Evolutionary conservation across 163 green algal species (phyloP), one percentile per base, ranked within the genome.

Genomic region (Chlamydomonas reinhardtii): DNA sequence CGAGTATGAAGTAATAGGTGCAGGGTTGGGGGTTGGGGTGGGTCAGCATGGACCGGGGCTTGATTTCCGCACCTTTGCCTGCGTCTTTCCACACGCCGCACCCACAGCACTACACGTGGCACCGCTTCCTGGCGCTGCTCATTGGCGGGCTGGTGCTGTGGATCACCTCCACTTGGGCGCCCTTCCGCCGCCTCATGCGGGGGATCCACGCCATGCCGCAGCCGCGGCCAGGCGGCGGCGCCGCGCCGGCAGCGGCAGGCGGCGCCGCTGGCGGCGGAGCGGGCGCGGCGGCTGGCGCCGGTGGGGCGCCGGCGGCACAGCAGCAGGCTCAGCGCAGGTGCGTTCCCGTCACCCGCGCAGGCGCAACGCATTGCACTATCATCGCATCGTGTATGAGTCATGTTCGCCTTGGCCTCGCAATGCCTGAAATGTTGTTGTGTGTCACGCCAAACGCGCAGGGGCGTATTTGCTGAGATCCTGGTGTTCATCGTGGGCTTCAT

Each of bases 401-500:
- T n/a, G n/a, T n/a, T n/a, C n/a, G n/a, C n/a, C n/a, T n/a, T n/a
- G n/a, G n/a, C n/a, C n/a, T n/a, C n/a, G n/a, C n/a, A n/a, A n/a
- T n/a, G n/a, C n/a, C n/a, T n/a, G n/a, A n/a, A n/a, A n/a, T n/a
- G n/a, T n/a, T n/a, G n/a, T n/a, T n/a, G n/a, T n/a, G n/a, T n/a
- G n/a, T n/a, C n/a, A 8, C 39, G 39, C 5, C 39, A 5, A 8
- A 5, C 39, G 39, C 25, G 34, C 74, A 74, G 89, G 70, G 80
- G 87, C 77, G 72, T 91, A 1, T 20, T 93, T 56, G 25, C 68
- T 2, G 93, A 95, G 85, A 71, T 94, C 5, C 73, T 92, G 31
- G 80, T 92, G 34, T 64, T 96, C 29, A 1, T 94, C 19, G 48
- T 96, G 16, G 91, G 89, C 43, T 93, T 96, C 65, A 73, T 95